These are phyloP conservation scores for Pulveroboletus ravenelii DNA, from an alignment of 768 basidiomycete genomes.

Conservation along the genomic window DNA sequence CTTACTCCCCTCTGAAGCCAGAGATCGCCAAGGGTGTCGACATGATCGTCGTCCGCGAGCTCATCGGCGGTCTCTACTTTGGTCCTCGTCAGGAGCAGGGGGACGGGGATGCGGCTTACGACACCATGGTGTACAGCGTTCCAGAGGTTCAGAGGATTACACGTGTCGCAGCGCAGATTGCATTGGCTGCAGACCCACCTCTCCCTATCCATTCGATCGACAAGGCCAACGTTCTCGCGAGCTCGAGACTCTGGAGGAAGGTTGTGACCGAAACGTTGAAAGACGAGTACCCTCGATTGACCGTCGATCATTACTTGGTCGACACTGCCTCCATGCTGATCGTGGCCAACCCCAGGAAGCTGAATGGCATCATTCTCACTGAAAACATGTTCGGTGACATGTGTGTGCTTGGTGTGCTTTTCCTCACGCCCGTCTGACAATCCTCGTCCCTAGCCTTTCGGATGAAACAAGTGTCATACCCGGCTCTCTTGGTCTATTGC, in stretches of 20 bases:
- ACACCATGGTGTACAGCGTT: constrained; percentile 91
- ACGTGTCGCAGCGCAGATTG: constrained; percentile 91
- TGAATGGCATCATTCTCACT: constrained; percentile 93
- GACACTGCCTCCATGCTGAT: constrained; percentile 97
- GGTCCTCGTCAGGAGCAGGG: constrained; percentile 88
- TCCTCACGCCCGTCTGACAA: constrained; percentile 2
- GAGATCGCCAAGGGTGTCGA: constrained; percentile 79
- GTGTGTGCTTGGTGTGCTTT: constrained; percentile 44
- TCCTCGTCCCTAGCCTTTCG: constrained; percentile 59
- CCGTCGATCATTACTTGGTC: constrained; percentile 87
- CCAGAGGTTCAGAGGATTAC: constrained; percentile 92
- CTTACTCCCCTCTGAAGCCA: constrained; percentile 84
- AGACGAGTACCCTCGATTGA: constrained; percentile 84
- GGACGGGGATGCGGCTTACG: constrained; percentile 72
- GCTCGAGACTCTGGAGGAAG: constrained; percentile 90
- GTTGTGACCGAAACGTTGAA: constrained; percentile 82
- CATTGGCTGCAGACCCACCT: constrained; percentile 76
- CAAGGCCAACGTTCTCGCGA: constrained; percentile 98
- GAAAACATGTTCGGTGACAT: constrained; percentile 98
- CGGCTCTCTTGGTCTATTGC: constrained; percentile 92
- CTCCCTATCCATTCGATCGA: constrained; percentile 90
- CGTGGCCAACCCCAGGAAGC: constrained; percentile 80
- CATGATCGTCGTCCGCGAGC: constrained; percentile 92
- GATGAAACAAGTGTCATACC: constrained; percentile 97
- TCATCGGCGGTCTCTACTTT: constrained; percentile 96